Evolutionary conservation across 768 basidiomycete genomes (phyloP).

Genomic region (Clitopilus passeckerianus): DNA sequence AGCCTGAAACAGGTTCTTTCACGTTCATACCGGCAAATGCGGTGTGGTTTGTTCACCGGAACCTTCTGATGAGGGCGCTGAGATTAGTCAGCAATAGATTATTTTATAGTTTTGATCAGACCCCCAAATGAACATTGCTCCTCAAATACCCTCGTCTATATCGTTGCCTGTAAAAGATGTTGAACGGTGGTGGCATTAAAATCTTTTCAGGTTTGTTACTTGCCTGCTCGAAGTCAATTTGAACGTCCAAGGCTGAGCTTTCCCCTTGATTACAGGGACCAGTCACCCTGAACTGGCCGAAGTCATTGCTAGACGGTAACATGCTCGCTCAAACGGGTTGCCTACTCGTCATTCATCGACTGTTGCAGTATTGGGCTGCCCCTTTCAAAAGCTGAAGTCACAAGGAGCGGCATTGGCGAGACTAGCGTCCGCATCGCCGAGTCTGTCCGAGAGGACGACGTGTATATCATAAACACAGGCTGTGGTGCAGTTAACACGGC

Average conservation of each 20-base stretch:
- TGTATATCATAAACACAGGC: slow-evolving; percentile 96
- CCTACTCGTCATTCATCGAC: slow-evolving; percentile 8
- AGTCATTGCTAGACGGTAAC: slow-evolving; percentile 87
- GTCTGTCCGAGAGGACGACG: slow-evolving; percentile 96
- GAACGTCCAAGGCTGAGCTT: background rate
- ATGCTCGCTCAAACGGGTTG: slow-evolving; percentile 16
- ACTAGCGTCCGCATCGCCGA: slow-evolving; percentile 89
- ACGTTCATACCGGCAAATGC: background rate
- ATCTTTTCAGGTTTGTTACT: slow-evolving; percentile 43
- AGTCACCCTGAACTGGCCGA: slow-evolving; percentile 95
- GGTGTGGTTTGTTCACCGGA: slow-evolving; percentile 6
- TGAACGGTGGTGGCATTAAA: slow-evolving; percentile 54
- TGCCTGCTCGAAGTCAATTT: background rate
- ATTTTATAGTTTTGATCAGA: background rate
- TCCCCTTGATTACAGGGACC: slow-evolving; percentile 52
- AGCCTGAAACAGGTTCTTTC: too few relatives aligned
- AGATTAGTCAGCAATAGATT: slow-evolving; percentile 5
- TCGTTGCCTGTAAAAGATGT: slow-evolving; percentile 23
- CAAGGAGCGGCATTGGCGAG: slow-evolving; percentile 87
- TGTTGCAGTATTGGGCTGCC: slow-evolving; percentile 77
- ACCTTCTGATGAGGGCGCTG: background rate
- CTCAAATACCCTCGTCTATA: background rate
- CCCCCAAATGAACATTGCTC: background rate
- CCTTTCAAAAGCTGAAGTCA: slow-evolving; percentile 83
- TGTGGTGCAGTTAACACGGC: slow-evolving; percentile 85